Evolutionary conservation across 495 filamentous ascomycete species (phyloP), one percentile per base, ranked within the genome.

Genomic region (Trichoderma asperelloides): DNA sequence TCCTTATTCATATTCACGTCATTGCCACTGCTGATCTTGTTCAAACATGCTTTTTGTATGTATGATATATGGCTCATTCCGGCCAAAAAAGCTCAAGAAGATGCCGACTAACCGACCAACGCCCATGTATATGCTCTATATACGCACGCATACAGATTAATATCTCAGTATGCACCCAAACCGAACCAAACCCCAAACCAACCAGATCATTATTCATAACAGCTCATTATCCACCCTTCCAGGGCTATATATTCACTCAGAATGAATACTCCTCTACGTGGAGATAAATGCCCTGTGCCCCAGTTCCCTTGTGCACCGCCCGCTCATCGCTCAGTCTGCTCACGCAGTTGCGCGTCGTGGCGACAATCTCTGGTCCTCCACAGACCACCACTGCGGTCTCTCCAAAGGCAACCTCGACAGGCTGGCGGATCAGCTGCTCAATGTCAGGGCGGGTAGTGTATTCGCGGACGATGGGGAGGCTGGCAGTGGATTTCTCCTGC

Each of bases 231-330:
- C 33, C 33, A 37, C 33, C 33, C 33, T 7, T 7, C 33, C 5
- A 37, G 33, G 33, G 33, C 33, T 37, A 4, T 6, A 33, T 33
- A 33, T 37, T 37, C 33, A 37, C 33, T 23, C 71, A 81, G 66
- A 82, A 81, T 25, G 71, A 74, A 66, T 82, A 83, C 68, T 83
- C 80, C 75, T 85, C 82, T 3, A 79, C 81, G 70, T 79, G 76
- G 65, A 84, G 68, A 70, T 79, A 76, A 37, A 85, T 83, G 18
- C 93, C 92, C 74, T 95, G 91, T 12, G 92, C 93, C 2, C 91
- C 92, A 0, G 90, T 95, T 11, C 93, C 93, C 72, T 96, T 96
- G 70, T 96, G 91, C 43, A 96, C 89, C 0, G 90, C 93, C 64
- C 93, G 78, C 75, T 96, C 93, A 76, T 97, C 90, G 68, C 89